Evolutionary conservation across 78 protist genomes (phyloP), one percentile per base, ranked within the genome.

Genomic region (Pigoraptor vietnamica): DNA sequence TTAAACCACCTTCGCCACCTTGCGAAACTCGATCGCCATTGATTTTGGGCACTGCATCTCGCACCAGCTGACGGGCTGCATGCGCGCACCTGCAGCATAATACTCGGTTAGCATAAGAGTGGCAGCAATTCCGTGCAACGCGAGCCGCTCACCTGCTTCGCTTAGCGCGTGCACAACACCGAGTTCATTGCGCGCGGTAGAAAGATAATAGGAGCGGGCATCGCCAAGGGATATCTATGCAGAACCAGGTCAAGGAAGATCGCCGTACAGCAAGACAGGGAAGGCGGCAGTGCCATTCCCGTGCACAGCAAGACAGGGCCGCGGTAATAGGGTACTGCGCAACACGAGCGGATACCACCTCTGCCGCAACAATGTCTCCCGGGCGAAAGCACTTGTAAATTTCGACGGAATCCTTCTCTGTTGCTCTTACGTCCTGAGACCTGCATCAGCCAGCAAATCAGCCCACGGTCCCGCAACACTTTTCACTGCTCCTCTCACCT

Each of bases 31-130:
- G n/a, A 89, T 79, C 81, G 81, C 39, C 38, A 93, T 89, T 23
- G 98, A 96, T 38, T 91, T 93, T 23, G 97, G 97, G 92, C 98
- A 96, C 35, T 90, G 92, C 97, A 97, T 96, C 88, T 87, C 92
- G 67, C 95, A 67, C 96, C 96, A 97, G 35, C 93, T 83, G 24
- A 96, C 91, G 10, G 98, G 98, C 23, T 93, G 37, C 97, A 97
- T 94, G 33, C 95, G 93, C 24, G 93, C 88, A 1, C 93, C 90
- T 92, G 38, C 24, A 38, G 6, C 79, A 19, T 1, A 10, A 29
- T 0, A 39, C 39, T 37, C 1, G n/a, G 1, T 33, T 19, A 23
- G 38, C 29, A 2, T 33, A 6, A 29, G 35, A 19, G 23, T 39
- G 83, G 1, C 32, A 33, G 24, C 29, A 2, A 23, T n/a, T n/a